Evolutionary conservation across 2,329 filamentous ascomycete genomes (phyloP).

Genomic region (Penicillium fuscoglaucum): DNA sequence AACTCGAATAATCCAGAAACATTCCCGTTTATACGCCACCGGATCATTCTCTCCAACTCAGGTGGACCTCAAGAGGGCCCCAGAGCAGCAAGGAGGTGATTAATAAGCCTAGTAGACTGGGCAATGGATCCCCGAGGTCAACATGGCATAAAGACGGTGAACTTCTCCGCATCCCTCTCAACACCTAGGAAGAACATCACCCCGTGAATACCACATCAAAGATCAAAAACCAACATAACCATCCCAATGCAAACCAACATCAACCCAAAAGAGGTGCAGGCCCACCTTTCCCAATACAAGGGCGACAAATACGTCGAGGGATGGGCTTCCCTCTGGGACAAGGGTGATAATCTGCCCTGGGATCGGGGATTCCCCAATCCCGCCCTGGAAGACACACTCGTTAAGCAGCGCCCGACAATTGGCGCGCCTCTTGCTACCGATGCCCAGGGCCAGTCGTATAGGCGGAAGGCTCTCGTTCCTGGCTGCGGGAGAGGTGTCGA

Average conservation of each 20-base stretch:
- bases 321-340: slow-evolving; percentile 60
- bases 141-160: slow-evolving; percentile 18
- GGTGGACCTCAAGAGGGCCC: not conserved
- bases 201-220: not conserved
- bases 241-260: slow-evolving; percentile 15
- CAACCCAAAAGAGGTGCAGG: slow-evolving; percentile 29
- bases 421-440: slow-evolving; percentile 33
- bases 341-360: slow-evolving; percentile 57
- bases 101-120: slow-evolving; percentile 19
- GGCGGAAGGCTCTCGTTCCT: slow-evolving; percentile 68
- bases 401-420: slow-evolving; percentile 39
- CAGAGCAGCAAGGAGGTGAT: slow-evolving; percentile 23
- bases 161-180: not conserved
- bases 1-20: not conserved
- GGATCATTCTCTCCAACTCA: not conserved
- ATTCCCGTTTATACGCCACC: not conserved
- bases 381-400: slow-evolving; percentile 57
- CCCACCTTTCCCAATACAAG: slow-evolving; percentile 46
- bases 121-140: not conserved
- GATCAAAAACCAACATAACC: slow-evolving; percentile 12
- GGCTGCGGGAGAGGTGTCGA: slow-evolving; percentile 84
- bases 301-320: slow-evolving; percentile 46
- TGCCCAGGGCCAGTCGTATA: slow-evolving; percentile 24
- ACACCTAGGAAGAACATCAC: not conserved
- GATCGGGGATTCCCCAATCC: slow-evolving; percentile 60